These are phyloP conservation scores for Schwanniomyces etchellsii DNA, from an alignment of 1,139 yeast genomes.

Conservation along the genomic window DNA sequence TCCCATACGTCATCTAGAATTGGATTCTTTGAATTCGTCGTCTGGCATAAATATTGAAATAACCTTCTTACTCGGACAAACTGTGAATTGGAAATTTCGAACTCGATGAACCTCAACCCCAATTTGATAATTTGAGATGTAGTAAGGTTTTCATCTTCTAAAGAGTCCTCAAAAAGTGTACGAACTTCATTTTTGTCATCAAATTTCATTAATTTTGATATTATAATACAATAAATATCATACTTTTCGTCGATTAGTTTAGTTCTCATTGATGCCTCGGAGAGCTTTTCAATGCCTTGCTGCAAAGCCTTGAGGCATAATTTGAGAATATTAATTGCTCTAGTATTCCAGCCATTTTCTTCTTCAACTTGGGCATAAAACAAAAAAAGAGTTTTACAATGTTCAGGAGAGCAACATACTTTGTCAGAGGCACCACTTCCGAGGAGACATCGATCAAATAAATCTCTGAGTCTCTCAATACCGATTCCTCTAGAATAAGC, in stretches of 20 bases:
- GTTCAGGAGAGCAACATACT: constrained; percentile 32
- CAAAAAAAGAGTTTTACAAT: constrained; percentile 42
- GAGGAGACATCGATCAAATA: constrained; percentile 55
- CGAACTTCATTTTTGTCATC: constrained; percentile 13
- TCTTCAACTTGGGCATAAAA: constrained; percentile 60
- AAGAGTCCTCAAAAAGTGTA: constrained; percentile 11
- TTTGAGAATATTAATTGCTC: constrained; percentile 22
- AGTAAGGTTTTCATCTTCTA: constrained; percentile 19
- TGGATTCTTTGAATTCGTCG: constrained; percentile 15
- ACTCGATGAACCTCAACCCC: constrained; percentile 34
- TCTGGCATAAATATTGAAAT: constrained; percentile 31
- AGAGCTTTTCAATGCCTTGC: constrained; percentile 2
- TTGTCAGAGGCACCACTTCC: constrained; percentile 6
- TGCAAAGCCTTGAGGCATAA: constrained; percentile 10
- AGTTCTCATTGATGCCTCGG: constrained; percentile 7
- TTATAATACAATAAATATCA: constrained; percentile 14
- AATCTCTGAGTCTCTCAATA: constrained; percentile 61
- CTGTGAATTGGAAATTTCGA: constrained; percentile 47
- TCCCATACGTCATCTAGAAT: constrained; percentile 41
- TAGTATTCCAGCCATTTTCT: constrained; percentile 21
- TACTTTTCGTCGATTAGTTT: constrained; percentile 16
- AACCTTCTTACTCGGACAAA: constrained; percentile 57
- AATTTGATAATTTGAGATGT: constrained; percentile 24
- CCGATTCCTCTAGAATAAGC: constrained; percentile 28
- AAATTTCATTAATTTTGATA: constrained; percentile 7